Evolutionary conservation across 2,329 filamentous ascomycete species (phyloP).

Genomic region (Epichloe gansuensis): DNA sequence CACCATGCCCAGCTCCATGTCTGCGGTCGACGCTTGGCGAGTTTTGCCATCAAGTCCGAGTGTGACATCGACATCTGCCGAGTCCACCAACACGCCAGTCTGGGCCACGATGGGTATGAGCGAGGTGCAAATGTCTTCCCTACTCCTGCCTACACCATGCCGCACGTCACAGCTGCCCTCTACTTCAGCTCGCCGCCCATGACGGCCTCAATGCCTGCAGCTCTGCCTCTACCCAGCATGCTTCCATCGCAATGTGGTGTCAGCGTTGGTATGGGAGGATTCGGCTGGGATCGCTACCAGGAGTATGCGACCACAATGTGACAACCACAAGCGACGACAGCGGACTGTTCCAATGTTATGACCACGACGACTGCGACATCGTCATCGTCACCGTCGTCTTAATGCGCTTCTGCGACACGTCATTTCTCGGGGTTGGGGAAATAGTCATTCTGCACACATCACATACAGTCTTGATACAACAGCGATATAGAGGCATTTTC

Average conservation of each 20-base stretch:
- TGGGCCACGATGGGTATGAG: slow-evolving; percentile 71
- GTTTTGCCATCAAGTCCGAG: slow-evolving; percentile 82
- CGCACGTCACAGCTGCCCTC: slow-evolving; percentile 58
- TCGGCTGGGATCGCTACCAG: slow-evolving; percentile 78
- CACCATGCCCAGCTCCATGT: slow-evolving; percentile 50
- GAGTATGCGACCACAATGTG: slow-evolving; percentile 84
- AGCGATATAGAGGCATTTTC: slow-evolving; percentile 25
- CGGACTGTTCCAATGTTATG: slow-evolving; percentile 35
- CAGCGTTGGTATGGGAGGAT: slow-evolving; percentile 56
- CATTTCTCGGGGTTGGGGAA: slow-evolving; percentile 1
- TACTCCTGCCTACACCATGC: slow-evolving; percentile 62
- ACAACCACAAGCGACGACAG: slow-evolving; percentile 44
- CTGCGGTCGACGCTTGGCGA: slow-evolving; percentile 77
- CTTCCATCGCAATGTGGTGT: slow-evolving; percentile 72
- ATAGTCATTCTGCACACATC: neutral
- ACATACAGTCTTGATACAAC: slow-evolving; percentile 18
- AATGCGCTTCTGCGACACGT: slow-evolving; percentile 11
- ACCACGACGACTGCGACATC: slow-evolving; percentile 19
- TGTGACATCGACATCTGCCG: slow-evolving; percentile 56
- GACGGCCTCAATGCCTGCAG: slow-evolving; percentile 54
- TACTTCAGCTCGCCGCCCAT: slow-evolving; percentile 74
- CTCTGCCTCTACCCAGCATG: slow-evolving; percentile 77
- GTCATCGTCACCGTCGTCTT: slow-evolving; percentile 14
- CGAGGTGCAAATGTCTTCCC: slow-evolving; percentile 69
- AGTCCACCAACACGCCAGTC: slow-evolving; percentile 55